Conservation (phyloP, 352 stramenopile genomes). For the Blastocystis sp. region DNA sequence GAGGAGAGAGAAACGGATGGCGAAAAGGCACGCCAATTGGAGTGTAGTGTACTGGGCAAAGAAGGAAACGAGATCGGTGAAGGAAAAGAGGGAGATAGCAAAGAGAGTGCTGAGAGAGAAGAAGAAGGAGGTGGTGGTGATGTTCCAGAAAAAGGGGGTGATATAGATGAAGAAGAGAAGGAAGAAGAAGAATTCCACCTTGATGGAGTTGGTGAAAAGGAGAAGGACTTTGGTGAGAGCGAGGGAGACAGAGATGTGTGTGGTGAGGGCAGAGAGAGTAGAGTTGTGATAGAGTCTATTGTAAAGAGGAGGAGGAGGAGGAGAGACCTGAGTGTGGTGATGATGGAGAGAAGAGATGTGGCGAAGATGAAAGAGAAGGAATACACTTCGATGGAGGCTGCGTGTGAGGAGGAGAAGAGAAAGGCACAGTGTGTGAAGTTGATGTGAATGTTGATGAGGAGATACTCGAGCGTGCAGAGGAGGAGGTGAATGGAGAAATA, state of each 20-base stretch:
- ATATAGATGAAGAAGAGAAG: not conserved
- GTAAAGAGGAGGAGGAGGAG: not conserved
- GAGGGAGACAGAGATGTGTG: slow-evolving; percentile 18
- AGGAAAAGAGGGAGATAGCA: not conserved
- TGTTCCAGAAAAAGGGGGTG: not conserved
- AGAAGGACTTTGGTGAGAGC: slow-evolving; percentile 16
- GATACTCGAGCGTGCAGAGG: slow-evolving; percentile 26
- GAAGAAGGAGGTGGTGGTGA: not conserved
- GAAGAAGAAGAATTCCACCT: not conserved
- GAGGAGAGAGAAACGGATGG: not conserved
- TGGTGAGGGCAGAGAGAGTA: not conserved
- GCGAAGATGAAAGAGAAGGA: slow-evolving; percentile 45
- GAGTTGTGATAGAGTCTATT: not conserved
- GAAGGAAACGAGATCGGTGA: slow-evolving; percentile 9
- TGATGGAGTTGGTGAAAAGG: slow-evolving; percentile 41
- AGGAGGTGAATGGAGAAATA: not conserved
- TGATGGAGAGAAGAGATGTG: slow-evolving; percentile 26
- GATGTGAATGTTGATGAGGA: slow-evolving; percentile 64
- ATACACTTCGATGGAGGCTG: slow-evolving; percentile 60
- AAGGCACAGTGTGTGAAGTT: slow-evolving; percentile 34
- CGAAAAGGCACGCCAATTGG: not conserved
- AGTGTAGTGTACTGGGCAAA: not conserved
- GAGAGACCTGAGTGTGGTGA: slow-evolving; percentile 17
- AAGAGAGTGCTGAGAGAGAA: slow-evolving; percentile 8
- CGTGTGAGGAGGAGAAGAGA: not conserved